Base-by-base conservation (phyloP, 225 moss, liverwort and hornwort genomes). In the Antitrichia curtipendula region DNA sequence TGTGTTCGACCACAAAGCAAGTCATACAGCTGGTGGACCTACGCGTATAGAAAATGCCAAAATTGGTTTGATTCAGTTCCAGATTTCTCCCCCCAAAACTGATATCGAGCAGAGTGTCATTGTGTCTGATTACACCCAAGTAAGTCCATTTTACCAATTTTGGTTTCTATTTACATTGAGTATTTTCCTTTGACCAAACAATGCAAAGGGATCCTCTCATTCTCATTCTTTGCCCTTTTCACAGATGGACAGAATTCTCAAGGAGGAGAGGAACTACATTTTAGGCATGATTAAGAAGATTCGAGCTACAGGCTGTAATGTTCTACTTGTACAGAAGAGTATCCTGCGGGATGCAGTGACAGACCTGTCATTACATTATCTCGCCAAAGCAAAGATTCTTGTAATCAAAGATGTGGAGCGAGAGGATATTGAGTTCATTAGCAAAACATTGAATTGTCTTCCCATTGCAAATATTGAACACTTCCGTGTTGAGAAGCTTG, bases 251-350 rank as follows among this genome's bases (percentile, higher is more conserved):
- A 93, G 98, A 56, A 99, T 99, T 79, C 91, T 99, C 38, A 99
- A 97, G 86, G 97, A 99, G 93, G 98, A 99, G 92, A 94, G 98
- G 77, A 97, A 97, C 89, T 97, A 97, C 84, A 97, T 99, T 50
- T 82, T 97, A 84, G 96, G 98, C n/a, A 97, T 99, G 91, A 96
- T 99, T 58, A 99, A 99, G 92, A 99, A 97, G 87, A 99, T 99
- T n/a, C 92, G 91, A 86, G 94, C 95, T 22, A 95, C 98, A 64
- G 98, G 98, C 49, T 99, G 97, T 91, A 99, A 96, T 88, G 97
- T 96, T 14, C 84, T 99, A 62, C 88, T 99, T 77, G 90, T 97
- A 75, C 96, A 99, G 84, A 99, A 99, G 90, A 99, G 96, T 92
- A 99, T 99, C 64, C 89, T 99, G 83, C 92, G 98, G 90, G 98